Percentiles rank a stretch among this genome's conserved stretches.
Conservation (phyloP, 2,329 filamentous ascomycete genomes). For the Paecilomyces niveus region DNA sequence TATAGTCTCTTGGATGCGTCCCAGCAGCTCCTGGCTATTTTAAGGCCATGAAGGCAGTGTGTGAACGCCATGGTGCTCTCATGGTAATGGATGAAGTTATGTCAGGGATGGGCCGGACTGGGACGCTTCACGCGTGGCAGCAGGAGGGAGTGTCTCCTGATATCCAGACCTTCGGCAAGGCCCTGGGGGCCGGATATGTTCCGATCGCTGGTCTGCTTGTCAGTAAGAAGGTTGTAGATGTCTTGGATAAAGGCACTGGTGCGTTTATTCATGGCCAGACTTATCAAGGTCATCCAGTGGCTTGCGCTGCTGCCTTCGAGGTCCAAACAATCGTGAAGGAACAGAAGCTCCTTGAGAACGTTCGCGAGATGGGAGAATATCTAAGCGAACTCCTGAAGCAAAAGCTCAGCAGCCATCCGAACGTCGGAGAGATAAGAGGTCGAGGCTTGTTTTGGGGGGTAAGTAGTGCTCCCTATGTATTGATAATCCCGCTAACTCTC, state of each 20-base stretch:
- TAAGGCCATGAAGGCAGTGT: conserved; percentile 56
- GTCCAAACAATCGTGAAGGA: conserved; percentile 48
- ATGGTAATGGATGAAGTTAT: conserved; percentile 70
- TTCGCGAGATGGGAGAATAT: conserved; percentile 21
- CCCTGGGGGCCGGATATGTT: conserved; percentile 48
- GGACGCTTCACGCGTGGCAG: conserved; percentile 51
- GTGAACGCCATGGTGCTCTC: conserved; percentile 60
- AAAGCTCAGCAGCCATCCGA: conserved; percentile 33
- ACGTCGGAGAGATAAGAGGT: conserved; percentile 50
- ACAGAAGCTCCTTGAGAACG: conserved; percentile 42
- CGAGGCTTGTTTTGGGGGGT: conserved; percentile 50
- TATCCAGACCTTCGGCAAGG: conserved; percentile 52
- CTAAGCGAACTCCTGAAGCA: conserved; percentile 33
- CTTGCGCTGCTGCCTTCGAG: conserved; percentile 45
- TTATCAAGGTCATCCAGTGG: conserved; percentile 49
- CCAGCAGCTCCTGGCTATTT: conserved; percentile 60
- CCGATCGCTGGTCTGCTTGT: conserved; percentile 48
- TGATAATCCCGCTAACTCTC: conserved; percentile 1
- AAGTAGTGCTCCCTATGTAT: conserved; percentile 17
- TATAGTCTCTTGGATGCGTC: conserved; percentile 57
- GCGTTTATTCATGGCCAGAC: conserved; percentile 51
- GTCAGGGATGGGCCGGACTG: conserved; percentile 51
- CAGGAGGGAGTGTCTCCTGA: conserved; percentile 48
- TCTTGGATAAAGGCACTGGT: conserved; percentile 34
- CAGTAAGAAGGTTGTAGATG: conserved; percentile 39